Base-by-base conservation (phyloP, 768 basidiomycete species). In the Dacryopinax primogenitus region DNA sequence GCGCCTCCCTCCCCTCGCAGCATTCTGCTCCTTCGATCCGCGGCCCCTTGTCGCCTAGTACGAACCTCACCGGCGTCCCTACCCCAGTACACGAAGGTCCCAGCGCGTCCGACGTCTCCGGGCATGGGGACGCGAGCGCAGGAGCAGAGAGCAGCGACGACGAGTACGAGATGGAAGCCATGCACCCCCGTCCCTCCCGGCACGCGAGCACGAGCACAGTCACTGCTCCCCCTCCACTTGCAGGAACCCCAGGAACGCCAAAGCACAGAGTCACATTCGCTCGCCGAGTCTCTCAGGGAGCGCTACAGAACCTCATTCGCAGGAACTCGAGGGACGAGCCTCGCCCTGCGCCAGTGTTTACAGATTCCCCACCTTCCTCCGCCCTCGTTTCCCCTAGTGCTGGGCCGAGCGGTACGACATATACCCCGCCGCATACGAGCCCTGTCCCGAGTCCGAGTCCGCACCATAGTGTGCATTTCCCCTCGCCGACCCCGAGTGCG, bases 1-100 rank as follows among this genome's bases (percentile, higher is more conserved):
- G 18, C 51, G 32, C 51, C 51, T 58, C 51, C 26, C 51, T 58
- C 51, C 51, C 51, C 9, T 58, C 51, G 51, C 51, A 58, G 30
- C 51, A 58, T 21, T 15, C 13, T 30, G 51, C 51, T 11, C 51
- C 51, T 2, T 58, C 51, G 11, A 58, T 58, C 51, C 51, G 51
- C 26, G 11, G 11, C 13, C 51, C 30, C 51, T 11, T 18, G 11
- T 23, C 21, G 26, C 51, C 51, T 2, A 7, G 13, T 3, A 58
- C 51, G 4, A 58, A 32, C 51, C 23, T 30, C 13, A 9, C 26
- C 51, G 26, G 26, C 13, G 30, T 30, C 13, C 26, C 51, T 21
- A 3, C 23, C 12, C 3, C 4, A 23, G 13, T 58, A 23, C 13
- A 28, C 51, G 26, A 58, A 11, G 30, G 51, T 18, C 26, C 51